A percentile compares a stretch with the other conserved stretches of the same genome.
phyloP scores from a whole-genome alignment of 2,329 filamentous ascomycete genomes.

The Botrytis elliptica region DNA sequence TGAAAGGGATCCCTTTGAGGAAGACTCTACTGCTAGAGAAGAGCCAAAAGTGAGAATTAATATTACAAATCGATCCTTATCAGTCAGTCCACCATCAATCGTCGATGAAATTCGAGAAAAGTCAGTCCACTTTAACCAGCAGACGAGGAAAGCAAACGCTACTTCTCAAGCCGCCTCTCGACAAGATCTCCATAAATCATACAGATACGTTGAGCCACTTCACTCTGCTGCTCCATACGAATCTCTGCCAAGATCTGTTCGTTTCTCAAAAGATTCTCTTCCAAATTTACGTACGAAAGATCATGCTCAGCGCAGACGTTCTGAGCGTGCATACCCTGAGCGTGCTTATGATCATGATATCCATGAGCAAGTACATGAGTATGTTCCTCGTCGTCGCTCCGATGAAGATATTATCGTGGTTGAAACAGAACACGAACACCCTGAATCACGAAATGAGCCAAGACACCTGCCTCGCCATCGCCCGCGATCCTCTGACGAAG shows the following conservation, averaged over 20 bases:
- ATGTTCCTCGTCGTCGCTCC: not conserved
- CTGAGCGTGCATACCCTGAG: not conserved
- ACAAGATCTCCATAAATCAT: not conserved
- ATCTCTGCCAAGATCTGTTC: not conserved
- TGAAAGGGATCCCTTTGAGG: not conserved
- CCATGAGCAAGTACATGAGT: not conserved
- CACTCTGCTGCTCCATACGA: not conserved
- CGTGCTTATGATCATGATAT: not conserved
- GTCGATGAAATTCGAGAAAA: not conserved
- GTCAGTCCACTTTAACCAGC: not conserved
- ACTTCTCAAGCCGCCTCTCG: not conserved
- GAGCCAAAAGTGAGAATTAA: not conserved
- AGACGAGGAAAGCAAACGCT: not conserved
- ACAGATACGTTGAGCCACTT: constrained; percentile 4
- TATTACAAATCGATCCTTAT: constrained; percentile 1
- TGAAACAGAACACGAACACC: not conserved
- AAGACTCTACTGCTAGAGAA: not conserved
- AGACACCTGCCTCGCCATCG: not conserved
- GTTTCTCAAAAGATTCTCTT: not conserved
- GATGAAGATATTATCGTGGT: not conserved
- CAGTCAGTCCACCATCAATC: not conserved
- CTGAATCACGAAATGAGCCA: not conserved
- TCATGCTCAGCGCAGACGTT: constrained; percentile 5
- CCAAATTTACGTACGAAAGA: not conserved
- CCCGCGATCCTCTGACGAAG: not conserved